Evolutionary conservation across 2,329 filamentous ascomycete species (phyloP).

Genomic region (Trichoderma guizhouense): DNA sequence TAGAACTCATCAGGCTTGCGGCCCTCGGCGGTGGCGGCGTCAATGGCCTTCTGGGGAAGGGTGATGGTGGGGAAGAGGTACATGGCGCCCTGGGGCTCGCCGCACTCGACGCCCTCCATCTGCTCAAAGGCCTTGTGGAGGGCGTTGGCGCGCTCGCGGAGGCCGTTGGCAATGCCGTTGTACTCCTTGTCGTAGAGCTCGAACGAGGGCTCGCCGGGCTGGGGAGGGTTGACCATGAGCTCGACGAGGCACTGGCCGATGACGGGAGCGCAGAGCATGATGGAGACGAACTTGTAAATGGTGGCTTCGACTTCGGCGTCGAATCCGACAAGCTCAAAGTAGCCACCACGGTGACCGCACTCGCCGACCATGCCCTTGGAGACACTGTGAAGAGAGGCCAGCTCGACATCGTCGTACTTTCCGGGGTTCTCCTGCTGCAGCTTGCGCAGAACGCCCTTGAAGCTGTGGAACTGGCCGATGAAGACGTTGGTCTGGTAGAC

Average conservation of each 20-base stretch:
- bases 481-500: slow-evolving; percentile 99
- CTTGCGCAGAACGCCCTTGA: slow-evolving; percentile 83
- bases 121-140: slow-evolving; percentile 85
- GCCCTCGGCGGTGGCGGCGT: slow-evolving; percentile 70
- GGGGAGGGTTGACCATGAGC: slow-evolving; percentile 95
- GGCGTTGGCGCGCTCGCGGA: slow-evolving; percentile 76
- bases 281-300: slow-evolving; percentile 98
- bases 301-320: slow-evolving; percentile 80
- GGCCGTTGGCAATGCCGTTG: slow-evolving; percentile 72
- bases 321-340: slow-evolving; percentile 94
- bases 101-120: slow-evolving; percentile 96
- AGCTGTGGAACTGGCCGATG: slow-evolving; percentile 87
- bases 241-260: slow-evolving; percentile 95
- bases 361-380: slow-evolving; percentile 99
- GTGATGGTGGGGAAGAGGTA: slow-evolving; percentile 97
- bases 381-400: slow-evolving; percentile 87
- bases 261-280: slow-evolving; percentile 93
- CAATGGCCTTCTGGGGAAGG: slow-evolving; percentile 70
- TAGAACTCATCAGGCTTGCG: slow-evolving; percentile 89
- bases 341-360: slow-evolving; percentile 95
- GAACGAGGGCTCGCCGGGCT: slow-evolving; percentile 76
- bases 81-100: slow-evolving; percentile 90
- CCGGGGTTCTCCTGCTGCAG: slow-evolving; percentile 72
- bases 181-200: slow-evolving; percentile 84
- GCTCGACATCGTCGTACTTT: slow-evolving; percentile 80